Evolutionary conservation across 768 basidiomycete species (phyloP).

Genomic region (Punctularia strigosozonata): DNA sequence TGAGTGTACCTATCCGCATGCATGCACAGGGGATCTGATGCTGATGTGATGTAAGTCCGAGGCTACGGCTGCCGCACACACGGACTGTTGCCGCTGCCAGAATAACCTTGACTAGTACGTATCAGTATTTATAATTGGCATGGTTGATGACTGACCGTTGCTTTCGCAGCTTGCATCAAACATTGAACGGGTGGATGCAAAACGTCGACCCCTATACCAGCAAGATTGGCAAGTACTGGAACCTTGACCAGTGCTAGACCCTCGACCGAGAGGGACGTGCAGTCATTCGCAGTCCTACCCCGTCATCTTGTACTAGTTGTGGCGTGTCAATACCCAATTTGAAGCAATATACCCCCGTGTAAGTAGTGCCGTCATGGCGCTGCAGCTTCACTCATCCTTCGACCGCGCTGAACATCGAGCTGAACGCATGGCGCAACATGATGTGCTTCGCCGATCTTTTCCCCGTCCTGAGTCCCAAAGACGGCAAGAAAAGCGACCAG

Average conservation of each 20-base stretch:
- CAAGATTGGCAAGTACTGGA: constrained; percentile 54
- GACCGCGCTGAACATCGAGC: too few relatives aligned
- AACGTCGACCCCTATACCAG: constrained; percentile 39
- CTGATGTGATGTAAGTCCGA: constrained; percentile 21
- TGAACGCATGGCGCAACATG: too few relatives aligned
- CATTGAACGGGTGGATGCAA: constrained; percentile 62
- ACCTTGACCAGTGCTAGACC: constrained; percentile 38
- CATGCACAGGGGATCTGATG: background rate
- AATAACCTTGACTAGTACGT: constrained; percentile 82
- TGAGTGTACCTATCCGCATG: constrained; percentile 17
- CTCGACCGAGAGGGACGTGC: too few relatives aligned
- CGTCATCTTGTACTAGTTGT: too few relatives aligned
- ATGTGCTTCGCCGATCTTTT: too few relatives aligned
- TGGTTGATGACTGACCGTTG: constrained; percentile 2
- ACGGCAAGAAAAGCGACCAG: too few relatives aligned
- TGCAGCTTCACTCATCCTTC: too few relatives aligned
- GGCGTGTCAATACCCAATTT: too few relatives aligned
- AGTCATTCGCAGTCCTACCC: too few relatives aligned
- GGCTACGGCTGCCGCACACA: constrained; percentile 46
- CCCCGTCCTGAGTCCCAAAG: too few relatives aligned
- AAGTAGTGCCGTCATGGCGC: too few relatives aligned
- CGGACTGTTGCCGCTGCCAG: constrained; percentile 57
- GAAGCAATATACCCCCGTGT: too few relatives aligned
- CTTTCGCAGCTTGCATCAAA: constrained; percentile 47
- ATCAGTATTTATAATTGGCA: background rate